Base-by-base conservation (phyloP, 2,329 filamentous ascomycete genomes). In the Lecanosticta acicola region DNA sequence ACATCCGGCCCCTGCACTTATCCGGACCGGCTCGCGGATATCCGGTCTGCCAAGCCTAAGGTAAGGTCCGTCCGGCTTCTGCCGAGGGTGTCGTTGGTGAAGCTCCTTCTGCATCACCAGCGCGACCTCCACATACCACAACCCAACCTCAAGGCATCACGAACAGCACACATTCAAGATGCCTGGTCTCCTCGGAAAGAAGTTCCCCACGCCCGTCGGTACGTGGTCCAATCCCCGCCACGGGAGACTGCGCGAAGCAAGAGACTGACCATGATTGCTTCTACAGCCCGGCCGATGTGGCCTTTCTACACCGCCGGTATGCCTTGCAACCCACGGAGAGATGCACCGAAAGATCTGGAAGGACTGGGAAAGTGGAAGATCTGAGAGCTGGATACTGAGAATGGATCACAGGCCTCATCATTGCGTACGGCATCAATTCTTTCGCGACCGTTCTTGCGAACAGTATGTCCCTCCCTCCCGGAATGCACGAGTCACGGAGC, bases 291-390 rank as follows among this genome's bases (percentile, higher is more conserved):
- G 78, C 89, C 91, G 63, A 83, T 94, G 83, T 82, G 81, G 70
- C 91, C 91, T 61, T 97, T 97, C 81, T 93, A 90, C 78, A 78
- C 79, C 71, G 91, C 91, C 69, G 89, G 91, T 95, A 93, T 37
- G 61, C 48, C 39, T 24, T 42, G 17, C n/a, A 26, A 14, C 36
- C 18, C 37, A 2, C 16, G 13, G 14, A 24, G 20, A 19, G 35
- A 45, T 35, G 19, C 33, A 17, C 17, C 19, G 39, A 14, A 39
- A 32, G 44, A 44, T 44, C 39, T 34, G 41, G 40, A 16, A 32
- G 14, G n/a, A 10, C 20, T 19, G 32, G 41, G 35, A 32, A 37
- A n/a, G n/a, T 21, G 11, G 3, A 35, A 13, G 21, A 20, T n/a
- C 5, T 18, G 32, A 36, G 4, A 19, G 9, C 32, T 16, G 21